Evolutionary conservation across 768 basidiomycete genomes (phyloP).

Genomic region (Infundibulicybe gibba): DNA sequence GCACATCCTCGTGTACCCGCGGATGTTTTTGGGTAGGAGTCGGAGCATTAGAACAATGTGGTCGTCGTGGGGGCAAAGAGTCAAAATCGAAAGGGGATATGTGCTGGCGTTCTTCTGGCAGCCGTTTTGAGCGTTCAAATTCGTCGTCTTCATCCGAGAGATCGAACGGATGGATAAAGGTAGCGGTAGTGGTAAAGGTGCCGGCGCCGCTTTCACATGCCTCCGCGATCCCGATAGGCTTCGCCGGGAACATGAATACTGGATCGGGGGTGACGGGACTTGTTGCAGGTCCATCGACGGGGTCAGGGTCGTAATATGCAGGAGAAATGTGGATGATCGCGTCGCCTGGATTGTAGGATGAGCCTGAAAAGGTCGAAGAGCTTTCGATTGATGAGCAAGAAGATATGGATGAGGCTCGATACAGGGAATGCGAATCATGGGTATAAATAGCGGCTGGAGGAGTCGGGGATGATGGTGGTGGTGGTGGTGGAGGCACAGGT

Average conservation of each 20-base stretch:
- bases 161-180: constrained; percentile 48
- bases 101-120: constrained; percentile 34
- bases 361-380: constrained; percentile 18
- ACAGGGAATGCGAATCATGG: no score
- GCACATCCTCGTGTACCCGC: constrained; percentile 5
- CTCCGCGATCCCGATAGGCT: neutral
- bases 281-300: constrained; percentile 27
- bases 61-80: constrained; percentile 33
- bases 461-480: constrained; percentile 9
- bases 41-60: constrained; percentile 2
- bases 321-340: constrained; percentile 36
- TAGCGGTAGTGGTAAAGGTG: constrained; percentile 35
- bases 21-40: neutral
- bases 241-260: constrained; percentile 12
- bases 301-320: constrained; percentile 36
- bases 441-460: constrained; percentile 13
- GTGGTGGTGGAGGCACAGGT: constrained; percentile 21
- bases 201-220: constrained; percentile 5
- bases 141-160: constrained; percentile 22
- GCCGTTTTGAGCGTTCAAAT: constrained; percentile 20
- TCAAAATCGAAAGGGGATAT: constrained; percentile 49
- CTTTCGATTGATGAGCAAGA: constrained; percentile 12
- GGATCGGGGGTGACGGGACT: constrained; percentile 19
- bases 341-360: constrained; percentile 12
- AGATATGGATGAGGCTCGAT: constrained; percentile 2